These are phyloP conservation scores for Fragaria vesca DNA, from an alignment of 306 rosid genomes.

Conservation along the genomic window DNA sequence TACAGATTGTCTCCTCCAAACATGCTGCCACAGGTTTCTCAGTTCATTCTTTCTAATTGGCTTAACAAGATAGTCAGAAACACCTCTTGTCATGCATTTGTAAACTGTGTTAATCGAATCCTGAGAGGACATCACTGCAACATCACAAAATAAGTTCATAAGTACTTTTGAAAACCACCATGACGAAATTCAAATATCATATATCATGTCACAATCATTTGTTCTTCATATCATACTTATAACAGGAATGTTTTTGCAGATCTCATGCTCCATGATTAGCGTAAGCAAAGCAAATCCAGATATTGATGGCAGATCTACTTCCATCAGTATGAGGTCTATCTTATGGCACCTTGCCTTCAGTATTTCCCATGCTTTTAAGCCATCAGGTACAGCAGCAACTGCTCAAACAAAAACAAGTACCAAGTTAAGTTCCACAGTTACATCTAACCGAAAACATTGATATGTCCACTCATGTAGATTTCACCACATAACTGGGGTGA, in stretches of 20 bases:
- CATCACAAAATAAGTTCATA: constrained; percentile 11
- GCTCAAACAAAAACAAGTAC: constrained; percentile 35
- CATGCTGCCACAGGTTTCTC: constrained; percentile 97
- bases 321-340: constrained; percentile 83
- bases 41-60: constrained; percentile 89
- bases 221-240: constrained; percentile 59
- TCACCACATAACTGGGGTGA: background rate
- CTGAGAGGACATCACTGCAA: constrained; percentile 88
- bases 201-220: constrained; percentile 15
- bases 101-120: constrained; percentile 85
- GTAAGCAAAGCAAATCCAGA: constrained; percentile 93
- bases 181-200: background rate
- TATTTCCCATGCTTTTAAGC: constrained; percentile 94
- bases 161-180: constrained; percentile 7
- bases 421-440: constrained; percentile 17
- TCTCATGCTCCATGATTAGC: constrained; percentile 78
- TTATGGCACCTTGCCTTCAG: constrained; percentile 68
- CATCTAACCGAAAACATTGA: background rate
- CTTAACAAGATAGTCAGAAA: constrained; percentile 94
- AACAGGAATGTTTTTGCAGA: constrained; percentile 90
- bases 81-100: constrained; percentile 92
- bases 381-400: constrained; percentile 95
- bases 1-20: constrained; percentile 96
- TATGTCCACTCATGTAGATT: background rate
- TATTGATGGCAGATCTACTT: constrained; percentile 89